Conservation (phyloP, 2,329 filamentous ascomycete genomes). For the Cercospora janseana region DNA sequence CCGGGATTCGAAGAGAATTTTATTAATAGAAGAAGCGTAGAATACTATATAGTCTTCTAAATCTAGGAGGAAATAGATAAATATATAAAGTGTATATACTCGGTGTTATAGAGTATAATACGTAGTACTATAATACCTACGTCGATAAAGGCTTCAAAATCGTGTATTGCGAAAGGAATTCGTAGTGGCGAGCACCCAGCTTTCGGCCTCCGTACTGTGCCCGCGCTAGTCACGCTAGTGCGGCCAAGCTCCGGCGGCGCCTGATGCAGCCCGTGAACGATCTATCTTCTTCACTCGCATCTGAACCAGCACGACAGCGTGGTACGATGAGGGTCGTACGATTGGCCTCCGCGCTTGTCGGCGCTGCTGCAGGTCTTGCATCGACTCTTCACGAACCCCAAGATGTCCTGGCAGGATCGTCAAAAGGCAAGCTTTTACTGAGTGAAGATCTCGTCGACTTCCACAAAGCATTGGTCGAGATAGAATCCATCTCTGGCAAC, state of each 20-base stretch:
- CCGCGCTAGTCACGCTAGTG: too few relatives aligned
- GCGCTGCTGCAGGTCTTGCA: not conserved
- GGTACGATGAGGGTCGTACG: constrained; percentile 8
- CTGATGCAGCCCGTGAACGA: constrained; percentile 1
- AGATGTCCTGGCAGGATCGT: constrained; percentile 9
- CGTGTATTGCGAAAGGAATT: too few relatives aligned
- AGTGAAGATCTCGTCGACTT: constrained; percentile 61
- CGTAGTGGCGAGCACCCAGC: too few relatives aligned
- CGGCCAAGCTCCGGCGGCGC: too few relatives aligned
- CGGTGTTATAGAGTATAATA: too few relatives aligned
- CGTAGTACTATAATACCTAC: too few relatives aligned
- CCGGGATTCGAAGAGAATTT: too few relatives aligned
- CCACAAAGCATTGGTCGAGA: constrained; percentile 72
- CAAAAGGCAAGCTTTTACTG: constrained; percentile 28
- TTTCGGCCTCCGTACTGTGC: not conserved
- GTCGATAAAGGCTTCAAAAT: too few relatives aligned
- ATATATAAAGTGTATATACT: too few relatives aligned
- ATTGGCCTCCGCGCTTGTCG: constrained; percentile 6
- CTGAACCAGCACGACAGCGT: constrained; percentile 1
- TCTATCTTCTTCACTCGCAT: not conserved
- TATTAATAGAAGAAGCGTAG: too few relatives aligned
- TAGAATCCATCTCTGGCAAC: constrained; percentile 67
- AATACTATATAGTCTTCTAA: too few relatives aligned
- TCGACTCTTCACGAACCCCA: constrained; percentile 12
- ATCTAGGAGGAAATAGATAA: too few relatives aligned